Evolutionary conservation across 805 yeast species (phyloP), one percentile per base, ranked within the genome.

Genomic region (Spathaspora hagerdaliae): DNA sequence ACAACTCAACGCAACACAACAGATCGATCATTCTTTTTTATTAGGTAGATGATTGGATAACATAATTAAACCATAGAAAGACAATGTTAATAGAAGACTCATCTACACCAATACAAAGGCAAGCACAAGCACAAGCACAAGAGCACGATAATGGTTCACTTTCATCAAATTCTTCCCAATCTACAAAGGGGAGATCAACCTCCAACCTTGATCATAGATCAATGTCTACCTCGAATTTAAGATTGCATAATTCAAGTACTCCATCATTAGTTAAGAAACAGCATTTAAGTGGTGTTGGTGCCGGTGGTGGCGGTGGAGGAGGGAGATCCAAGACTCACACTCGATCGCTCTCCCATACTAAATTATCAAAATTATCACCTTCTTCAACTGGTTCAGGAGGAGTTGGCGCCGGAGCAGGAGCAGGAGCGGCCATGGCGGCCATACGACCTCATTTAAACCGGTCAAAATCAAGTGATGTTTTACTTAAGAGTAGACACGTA

Each of bases 381-480:
- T 38, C 48, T 9, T 42, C 52, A 1, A 29, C 43, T 6, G 31
- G 43, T 8, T 26, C 46, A 6, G 39, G 29, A 7, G 24, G 24
- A 19, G 24, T 10, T 19, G n/a, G n/a, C 2, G 44, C 38, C 29
- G 33, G 3, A 24, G 27, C 7, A 7, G 5, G 15, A 6, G 33
- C 15, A 10, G 41, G 32, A 14, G 24, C 5, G 2, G 32, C 32
- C 6, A 7, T 5, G 31, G 13, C 38, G n/a, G 35, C 34, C 5
- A 12, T 56, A 5, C 41, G 71, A 33, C 75, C 75, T 6, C 46
- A 56, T 27, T 55, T 71, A 39, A 62, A 59, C 50, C 51, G 75
- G 43, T 68, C 74, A 15, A 71, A 68, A 43, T 69, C 75, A 8
- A 61, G 74, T 2, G 76, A 71, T 44, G 74, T 70, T 1, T 57